Evolutionary conservation across 2,329 filamentous ascomycete species (phyloP).

Genomic region (Paradendryphiella salina): DNA sequence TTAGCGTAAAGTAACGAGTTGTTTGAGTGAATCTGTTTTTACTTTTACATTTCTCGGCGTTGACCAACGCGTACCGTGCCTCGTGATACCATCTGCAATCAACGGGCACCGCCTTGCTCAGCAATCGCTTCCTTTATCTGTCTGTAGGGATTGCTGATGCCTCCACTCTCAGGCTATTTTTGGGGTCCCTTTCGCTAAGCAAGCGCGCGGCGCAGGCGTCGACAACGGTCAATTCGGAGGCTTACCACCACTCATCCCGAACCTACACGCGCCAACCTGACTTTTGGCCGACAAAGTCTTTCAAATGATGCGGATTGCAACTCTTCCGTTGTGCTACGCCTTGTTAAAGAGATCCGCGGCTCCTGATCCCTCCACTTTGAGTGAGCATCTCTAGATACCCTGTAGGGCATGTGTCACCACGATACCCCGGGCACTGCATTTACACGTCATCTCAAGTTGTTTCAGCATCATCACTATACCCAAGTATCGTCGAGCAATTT

Average conservation of each 20-base stretch:
- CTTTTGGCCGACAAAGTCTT: neutral
- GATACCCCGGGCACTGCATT: neutral
- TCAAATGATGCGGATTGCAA: conserved; percentile 5
- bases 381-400: neutral
- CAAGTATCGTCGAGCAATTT: neutral
- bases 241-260: conserved; percentile 6
- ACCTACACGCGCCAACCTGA: neutral
- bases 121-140: neutral
- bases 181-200: conserved; percentile 19
- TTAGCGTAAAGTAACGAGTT: conserved; percentile 3
- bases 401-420: neutral
- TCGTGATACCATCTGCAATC: conserved; percentile 27
- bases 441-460: neutral
- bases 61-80: neutral
- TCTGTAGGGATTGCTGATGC: neutral
- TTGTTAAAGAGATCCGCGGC: neutral
- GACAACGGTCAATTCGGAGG: neutral
- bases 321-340: conserved; percentile 8
- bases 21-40: conserved; percentile 9
- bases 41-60: conserved; percentile 5
- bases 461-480: conserved; percentile 2
- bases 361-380: neutral
- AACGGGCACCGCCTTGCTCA: neutral
- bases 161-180: conserved; percentile 10
- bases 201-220: conserved; percentile 9